Base-by-base conservation (phyloP, 2,329 filamentous ascomycete species). In the Mycosphaerella sp. region DNA sequence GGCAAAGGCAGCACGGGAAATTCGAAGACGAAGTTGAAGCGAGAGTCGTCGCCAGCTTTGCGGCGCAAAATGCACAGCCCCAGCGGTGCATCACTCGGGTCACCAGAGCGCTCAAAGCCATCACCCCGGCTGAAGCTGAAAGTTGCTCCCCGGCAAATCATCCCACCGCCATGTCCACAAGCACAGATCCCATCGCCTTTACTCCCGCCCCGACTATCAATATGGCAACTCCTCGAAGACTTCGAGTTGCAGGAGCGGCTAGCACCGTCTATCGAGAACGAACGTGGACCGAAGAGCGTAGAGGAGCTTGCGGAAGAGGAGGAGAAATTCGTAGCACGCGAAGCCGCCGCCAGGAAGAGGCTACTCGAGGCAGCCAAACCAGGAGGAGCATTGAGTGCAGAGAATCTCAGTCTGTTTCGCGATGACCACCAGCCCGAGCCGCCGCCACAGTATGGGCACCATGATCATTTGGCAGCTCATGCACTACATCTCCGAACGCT, bases 401-500 rank as follows among this genome's bases (percentile, higher is more conserved):
- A 83, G 56, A 78, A 58, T 14, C 14, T 87, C 87, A 65, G 60
- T 38, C 45, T 68, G n/a, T 67, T 60, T 42, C 58, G 61, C 17
- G 61, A 63, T 59, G 76, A 82, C 10, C 55, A 59, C 41, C 78
- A 80, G 56, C 84, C 88, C 53, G 87, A 95, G 63, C 87, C 87
- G 0, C 80, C 83, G 0, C 79, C 80, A 49, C 89, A 93, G 65
- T 97, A 89, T 76, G 84, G 86, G n/a, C 90, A 95, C 62, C 80
- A 83, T 66, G 91, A 97, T 66, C 88, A 97, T 67, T 78, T 97
- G 50, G 77, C 87, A 44, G 84, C 85, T 45, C 91, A 95, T 57
- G 85, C 87, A 55, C 67, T 85, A 10, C 86, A 91, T 62, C 92
- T 97, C 63, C 83, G 88, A 45, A 87, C 84, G 64, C 77, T 97